phyloP scores from a whole-genome alignment of 2,329 filamentous ascomycete genomes.

The Pseudogymnoascus sp. region DNA sequence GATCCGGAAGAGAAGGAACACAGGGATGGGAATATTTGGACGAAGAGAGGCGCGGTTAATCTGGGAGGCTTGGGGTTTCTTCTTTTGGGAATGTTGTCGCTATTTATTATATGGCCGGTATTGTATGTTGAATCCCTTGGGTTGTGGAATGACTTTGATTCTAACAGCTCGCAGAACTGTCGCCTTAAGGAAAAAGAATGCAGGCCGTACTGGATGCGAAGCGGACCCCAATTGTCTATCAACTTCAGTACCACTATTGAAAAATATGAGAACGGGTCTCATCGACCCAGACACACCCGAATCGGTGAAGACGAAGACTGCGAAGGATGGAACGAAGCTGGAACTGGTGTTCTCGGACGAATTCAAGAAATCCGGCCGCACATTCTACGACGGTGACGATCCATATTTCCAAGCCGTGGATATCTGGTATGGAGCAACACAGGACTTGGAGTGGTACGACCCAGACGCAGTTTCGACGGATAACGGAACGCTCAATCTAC shows the following conservation, averaged over 20 bases:
- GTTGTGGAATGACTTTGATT: not conserved
- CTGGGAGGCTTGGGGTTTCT: slow-evolving; percentile 53
- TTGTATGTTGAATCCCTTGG: slow-evolving; percentile 41
- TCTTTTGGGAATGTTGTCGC: slow-evolving; percentile 48
- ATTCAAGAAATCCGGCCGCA: slow-evolving; percentile 57
- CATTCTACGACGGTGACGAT: slow-evolving; percentile 64
- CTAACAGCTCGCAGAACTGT: slow-evolving; percentile 42
- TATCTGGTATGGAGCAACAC: slow-evolving; percentile 63
- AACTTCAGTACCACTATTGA: slow-evolving; percentile 36
- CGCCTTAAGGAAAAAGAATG: slow-evolving; percentile 33
- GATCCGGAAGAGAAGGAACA: slow-evolving; percentile 54
- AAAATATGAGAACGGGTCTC: slow-evolving; percentile 50
- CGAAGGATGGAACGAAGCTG: slow-evolving; percentile 50
- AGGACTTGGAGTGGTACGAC: slow-evolving; percentile 64
- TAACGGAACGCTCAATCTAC: slow-evolving; percentile 53
- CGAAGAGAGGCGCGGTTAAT: slow-evolving; percentile 53
- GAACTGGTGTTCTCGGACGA: slow-evolving; percentile 65
- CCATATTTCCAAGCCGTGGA: slow-evolving; percentile 60
- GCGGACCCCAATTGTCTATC: slow-evolving; percentile 32
- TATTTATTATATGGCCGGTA: slow-evolving; percentile 63
- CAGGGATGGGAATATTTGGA: slow-evolving; percentile 56
- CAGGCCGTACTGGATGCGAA: slow-evolving; percentile 25
- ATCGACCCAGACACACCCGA: slow-evolving; percentile 61
- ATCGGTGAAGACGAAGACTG: slow-evolving; percentile 45
- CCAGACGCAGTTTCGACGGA: slow-evolving; percentile 56